Evolutionary conservation across 1,139 yeast genomes (phyloP), one percentile per base, ranked within the genome.

Genomic region (Zhuliangozyma blackwelliae): DNA sequence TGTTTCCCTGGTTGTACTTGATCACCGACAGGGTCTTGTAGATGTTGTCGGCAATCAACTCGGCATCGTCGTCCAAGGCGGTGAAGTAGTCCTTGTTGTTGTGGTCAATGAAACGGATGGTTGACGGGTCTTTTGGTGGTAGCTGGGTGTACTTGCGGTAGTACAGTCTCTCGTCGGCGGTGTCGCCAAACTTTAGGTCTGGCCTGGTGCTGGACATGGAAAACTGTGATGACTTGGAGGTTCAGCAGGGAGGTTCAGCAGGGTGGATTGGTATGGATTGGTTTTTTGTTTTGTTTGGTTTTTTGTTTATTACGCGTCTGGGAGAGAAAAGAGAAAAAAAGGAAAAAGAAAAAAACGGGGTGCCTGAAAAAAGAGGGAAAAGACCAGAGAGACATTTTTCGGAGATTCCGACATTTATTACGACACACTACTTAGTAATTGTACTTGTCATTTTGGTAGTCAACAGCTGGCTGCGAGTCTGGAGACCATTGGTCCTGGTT

Each of bases 1-100:
- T 72, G 29, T 68, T 71, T 13, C 64, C 54, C 16, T 56, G 45
- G 40, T 76, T 73, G 39, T 59, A 55, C 49, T 90, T 90, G 39
- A 92, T 58, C 5, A 88, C 95, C 13, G 94, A 79, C 31, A 75
- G 79, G 0, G 97, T 87, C 48, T 83, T 84, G 61, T 87, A 92
- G 25, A 92, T 79, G 39, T 73, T 68, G 44, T 89, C 94, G 3
- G 97, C 96, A 31, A 88, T 85, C 41, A 79, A 70, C 34, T 74
- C 72, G 3, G 97, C 96, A 56, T 90, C 96, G n/a, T 67, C 68
- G 29, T 82, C 87, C 27, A 88, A 69, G 1, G 79, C 82, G 1
- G 86, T 79, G 57, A 81, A 89, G 55, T 84, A 86, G 44, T 86
- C 95, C 37, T 81, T 82, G 41, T 79, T 77, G 49, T 65, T 65